Percentiles rank a stretch among this genome's conserved stretches.
These are phyloP conservation scores for Rhizoclosmatium globosum DNA, from an alignment of 192 early-diverging fungal species.

Conservation along the genomic window DNA sequence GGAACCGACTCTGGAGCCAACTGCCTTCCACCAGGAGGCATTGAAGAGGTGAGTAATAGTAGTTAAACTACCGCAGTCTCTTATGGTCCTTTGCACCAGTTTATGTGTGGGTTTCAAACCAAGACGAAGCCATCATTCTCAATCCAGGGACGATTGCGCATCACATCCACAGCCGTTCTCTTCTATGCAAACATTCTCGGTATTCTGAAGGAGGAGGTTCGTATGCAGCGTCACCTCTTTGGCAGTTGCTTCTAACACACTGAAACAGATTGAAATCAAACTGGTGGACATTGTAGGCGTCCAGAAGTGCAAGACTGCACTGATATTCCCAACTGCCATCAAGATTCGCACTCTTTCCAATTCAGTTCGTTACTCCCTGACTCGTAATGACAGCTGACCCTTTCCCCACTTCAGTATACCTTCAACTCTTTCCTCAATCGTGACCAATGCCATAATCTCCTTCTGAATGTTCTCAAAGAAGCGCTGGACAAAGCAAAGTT, in stretches of 20 bases:
- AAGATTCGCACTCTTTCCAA: conserved; percentile 22
- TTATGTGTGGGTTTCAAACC: not conserved
- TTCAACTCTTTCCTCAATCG: conserved; percentile 18
- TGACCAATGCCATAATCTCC: not conserved
- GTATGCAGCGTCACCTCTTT: not conserved
- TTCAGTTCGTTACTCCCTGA: not conserved
- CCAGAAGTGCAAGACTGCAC: conserved; percentile 19
- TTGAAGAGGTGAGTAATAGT: no score
- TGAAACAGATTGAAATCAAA: conserved; percentile 1
- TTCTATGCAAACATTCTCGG: conserved; percentile 34
- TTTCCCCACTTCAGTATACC: not conserved
- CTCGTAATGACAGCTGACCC: not conserved
- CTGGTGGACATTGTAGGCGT: conserved; percentile 3
- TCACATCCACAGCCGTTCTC: not conserved
- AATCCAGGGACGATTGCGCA: conserved; percentile 10
- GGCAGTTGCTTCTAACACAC: not conserved
- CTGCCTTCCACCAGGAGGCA: no score
- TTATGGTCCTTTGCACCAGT: no score
- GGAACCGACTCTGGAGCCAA: no score
- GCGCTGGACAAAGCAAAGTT: not conserved
- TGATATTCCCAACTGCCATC: conserved; percentile 28
- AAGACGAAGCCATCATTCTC: not conserved
- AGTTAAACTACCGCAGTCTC: no score
- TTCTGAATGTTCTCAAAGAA: not conserved
- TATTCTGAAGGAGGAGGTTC: conserved; percentile 27